These are phyloP conservation scores for Nicotiana otophora DNA, from an alignment of 257 asterid genomes.

Conservation along the genomic window DNA sequence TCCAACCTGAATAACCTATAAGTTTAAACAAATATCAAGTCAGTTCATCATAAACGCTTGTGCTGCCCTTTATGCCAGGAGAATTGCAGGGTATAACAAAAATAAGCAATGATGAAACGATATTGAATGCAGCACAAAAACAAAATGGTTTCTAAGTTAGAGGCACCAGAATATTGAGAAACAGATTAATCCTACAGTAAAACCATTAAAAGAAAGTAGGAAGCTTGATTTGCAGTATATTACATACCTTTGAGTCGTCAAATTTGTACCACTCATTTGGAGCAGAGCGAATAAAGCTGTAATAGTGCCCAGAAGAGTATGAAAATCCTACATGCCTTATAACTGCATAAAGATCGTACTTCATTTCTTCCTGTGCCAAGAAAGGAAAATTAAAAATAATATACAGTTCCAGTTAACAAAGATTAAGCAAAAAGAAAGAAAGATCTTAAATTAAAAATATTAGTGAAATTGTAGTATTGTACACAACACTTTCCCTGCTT, in stretches of 20 bases:
- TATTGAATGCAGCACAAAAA: not conserved
- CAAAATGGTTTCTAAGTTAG: not conserved
- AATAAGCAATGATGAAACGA: not conserved
- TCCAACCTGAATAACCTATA: conserved; percentile 48
- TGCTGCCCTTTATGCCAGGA: not conserved
- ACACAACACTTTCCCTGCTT: not conserved
- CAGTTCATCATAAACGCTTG: not conserved
- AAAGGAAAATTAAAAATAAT: not conserved
- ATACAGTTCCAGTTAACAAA: not conserved
- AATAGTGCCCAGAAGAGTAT: conserved; percentile 81
- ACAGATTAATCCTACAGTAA: not conserved
- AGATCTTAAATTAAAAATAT: not conserved
- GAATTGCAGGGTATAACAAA: not conserved
- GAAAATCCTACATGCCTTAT: conserved; percentile 77
- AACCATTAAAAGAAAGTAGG: not conserved
- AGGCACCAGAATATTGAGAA: not conserved
- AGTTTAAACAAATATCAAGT: conserved; percentile 13
- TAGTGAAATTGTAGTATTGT: not conserved
- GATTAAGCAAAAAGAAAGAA: not conserved
- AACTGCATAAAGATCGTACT: conserved; percentile 68
- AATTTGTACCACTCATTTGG: conserved; percentile 68
- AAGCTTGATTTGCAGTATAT: not conserved
- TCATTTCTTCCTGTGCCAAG: conserved; percentile 50
- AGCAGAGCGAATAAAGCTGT: conserved; percentile 63
- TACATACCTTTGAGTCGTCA: conserved; percentile 73